Evolutionary conservation across 202 grass and related monocot genomes (phyloP).

Genomic region (Digitaria exilis): DNA sequence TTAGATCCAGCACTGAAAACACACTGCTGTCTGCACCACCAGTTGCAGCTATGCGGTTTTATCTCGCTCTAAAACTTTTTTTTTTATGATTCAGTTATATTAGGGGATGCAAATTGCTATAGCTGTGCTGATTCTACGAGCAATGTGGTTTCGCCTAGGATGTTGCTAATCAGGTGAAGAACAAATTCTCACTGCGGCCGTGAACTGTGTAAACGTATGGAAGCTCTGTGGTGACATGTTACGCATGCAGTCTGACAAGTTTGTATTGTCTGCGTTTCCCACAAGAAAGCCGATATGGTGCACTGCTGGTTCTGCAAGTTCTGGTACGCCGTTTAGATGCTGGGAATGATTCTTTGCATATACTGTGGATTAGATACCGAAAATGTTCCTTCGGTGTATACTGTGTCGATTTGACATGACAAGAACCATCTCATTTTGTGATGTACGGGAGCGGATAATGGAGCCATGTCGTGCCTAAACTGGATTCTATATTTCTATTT

Average conservation of each 20-base stretch:
- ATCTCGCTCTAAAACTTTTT: not conserved
- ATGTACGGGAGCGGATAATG: too few relatives aligned
- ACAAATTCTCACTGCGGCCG: not conserved
- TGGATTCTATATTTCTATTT: too few relatives aligned
- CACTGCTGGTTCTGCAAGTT: not conserved
- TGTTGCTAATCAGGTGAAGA: constrained; percentile 4
- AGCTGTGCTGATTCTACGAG: constrained; percentile 19
- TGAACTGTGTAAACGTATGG: not conserved
- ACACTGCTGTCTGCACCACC: constrained; percentile 12
- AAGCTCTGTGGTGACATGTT: not conserved
- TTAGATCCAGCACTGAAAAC: constrained; percentile 36
- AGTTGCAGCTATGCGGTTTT: constrained; percentile 25
- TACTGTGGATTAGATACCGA: too few relatives aligned
- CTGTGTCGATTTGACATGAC: too few relatives aligned
- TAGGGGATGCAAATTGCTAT: constrained; percentile 34
- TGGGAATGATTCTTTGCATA: too few relatives aligned
- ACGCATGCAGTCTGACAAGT: not conserved
- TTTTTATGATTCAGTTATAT: not conserved
- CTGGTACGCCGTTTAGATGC: too few relatives aligned
- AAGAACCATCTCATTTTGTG: too few relatives aligned
- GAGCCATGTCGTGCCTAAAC: too few relatives aligned
- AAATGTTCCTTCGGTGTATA: too few relatives aligned
- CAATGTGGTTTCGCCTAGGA: not conserved
- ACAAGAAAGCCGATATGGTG: not conserved
- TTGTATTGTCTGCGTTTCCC: not conserved